These are phyloP conservation scores for Juglanconis juglandina DNA, from an alignment of 2,329 filamentous ascomycete species.

Conservation along the genomic window DNA sequence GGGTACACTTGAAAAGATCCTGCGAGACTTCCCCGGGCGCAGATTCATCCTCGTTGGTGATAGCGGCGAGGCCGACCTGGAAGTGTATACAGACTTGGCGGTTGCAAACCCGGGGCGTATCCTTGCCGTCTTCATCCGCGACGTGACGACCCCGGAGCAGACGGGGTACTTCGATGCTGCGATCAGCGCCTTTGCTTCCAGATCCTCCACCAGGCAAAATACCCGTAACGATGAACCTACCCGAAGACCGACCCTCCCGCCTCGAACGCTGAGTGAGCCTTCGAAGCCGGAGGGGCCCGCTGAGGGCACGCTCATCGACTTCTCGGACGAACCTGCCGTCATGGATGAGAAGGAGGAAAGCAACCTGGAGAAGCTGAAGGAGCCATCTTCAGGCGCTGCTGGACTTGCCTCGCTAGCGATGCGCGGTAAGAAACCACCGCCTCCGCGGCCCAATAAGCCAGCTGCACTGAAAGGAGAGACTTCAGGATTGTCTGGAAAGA, in stretches of 20 bases:
- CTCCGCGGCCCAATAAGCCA: conserved; percentile 58
- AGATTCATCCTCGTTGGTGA: conserved; percentile 92
- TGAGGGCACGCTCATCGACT: conserved; percentile 61
- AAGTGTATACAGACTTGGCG: conserved; percentile 94
- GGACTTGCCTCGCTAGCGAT: conserved; percentile 14
- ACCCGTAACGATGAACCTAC: conserved; percentile 20
- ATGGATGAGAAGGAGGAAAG: conserved; percentile 32
- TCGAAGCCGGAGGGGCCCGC: conserved; percentile 32
- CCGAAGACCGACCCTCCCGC: conserved; percentile 32
- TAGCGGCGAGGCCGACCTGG: conserved; percentile 92
- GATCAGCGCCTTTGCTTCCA: conserved; percentile 30
- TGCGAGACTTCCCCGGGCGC: conserved; percentile 83
- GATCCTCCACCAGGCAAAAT: conserved; percentile 23
- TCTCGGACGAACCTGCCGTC: conserved; percentile 50
- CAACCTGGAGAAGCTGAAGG: conserved; percentile 28
- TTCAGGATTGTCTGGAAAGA: conserved; percentile 25
- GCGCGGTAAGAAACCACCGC: conserved; percentile 35
- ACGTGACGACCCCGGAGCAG: conserved; percentile 78
- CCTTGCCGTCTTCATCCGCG: conserved; percentile 85
- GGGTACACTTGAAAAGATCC: conserved; percentile 76
- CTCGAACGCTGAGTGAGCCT: conserved; percentile 24
- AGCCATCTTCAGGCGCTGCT: neutral
- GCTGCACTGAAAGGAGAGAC: conserved; percentile 47
- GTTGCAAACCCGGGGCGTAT: conserved; percentile 79
- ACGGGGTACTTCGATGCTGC: conserved; percentile 74